Evolutionary conservation across 108 stramenopile genomes (phyloP).

Genomic region (Aurantiochytrium sp.): DNA sequence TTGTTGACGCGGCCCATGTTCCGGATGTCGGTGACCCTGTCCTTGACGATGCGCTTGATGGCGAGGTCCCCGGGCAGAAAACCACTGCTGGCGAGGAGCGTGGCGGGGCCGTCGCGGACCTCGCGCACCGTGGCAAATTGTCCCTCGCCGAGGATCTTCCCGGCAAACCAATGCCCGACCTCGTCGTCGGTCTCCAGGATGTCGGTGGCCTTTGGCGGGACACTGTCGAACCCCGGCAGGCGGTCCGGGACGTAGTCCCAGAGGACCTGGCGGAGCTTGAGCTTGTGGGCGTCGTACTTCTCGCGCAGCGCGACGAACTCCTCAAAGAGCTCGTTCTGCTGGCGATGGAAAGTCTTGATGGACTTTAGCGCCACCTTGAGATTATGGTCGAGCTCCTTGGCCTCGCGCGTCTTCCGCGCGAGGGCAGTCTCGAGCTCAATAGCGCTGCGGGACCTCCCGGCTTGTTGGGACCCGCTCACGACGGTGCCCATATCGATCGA

Average conservation of each 20-base stretch:
- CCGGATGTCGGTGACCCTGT: not conserved
- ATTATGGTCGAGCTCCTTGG: not conserved
- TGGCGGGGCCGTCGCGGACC: not conserved
- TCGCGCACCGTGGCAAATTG: slow-evolving; percentile 1
- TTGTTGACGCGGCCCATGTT: slow-evolving; percentile 9
- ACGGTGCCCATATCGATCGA: not conserved
- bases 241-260: not conserved
- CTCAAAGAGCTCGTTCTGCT: slow-evolving; percentile 22
- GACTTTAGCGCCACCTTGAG: not conserved
- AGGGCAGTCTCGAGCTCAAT: not conserved
- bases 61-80: not conserved
- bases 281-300: not conserved
- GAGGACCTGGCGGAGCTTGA: not conserved
- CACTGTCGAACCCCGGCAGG: not conserved
- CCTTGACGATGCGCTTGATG: not conserved
- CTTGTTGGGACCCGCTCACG: not conserved
- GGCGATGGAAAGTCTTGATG: not conserved
- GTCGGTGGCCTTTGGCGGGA: not conserved
- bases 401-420: not conserved
- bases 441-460: not conserved
- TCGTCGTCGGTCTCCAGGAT: not conserved
- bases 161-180: not conserved
- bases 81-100: not conserved
- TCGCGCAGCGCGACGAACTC: not conserved
- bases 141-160: not conserved